Conservation (phyloP, 352 stramenopile species). For the Phytophthora brassicae region DNA sequence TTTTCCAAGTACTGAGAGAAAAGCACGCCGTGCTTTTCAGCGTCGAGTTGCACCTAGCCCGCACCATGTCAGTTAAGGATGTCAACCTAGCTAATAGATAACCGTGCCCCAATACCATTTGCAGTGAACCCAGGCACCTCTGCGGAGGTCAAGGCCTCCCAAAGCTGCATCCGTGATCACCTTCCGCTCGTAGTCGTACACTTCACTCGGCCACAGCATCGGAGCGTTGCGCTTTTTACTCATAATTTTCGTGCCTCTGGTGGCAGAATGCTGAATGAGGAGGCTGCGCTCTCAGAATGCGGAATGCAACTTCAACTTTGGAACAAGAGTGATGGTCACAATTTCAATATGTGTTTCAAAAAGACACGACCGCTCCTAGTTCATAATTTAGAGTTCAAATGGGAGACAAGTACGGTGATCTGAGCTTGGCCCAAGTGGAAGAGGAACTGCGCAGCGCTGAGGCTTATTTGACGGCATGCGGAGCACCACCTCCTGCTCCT, state of each 20-base stretch:
- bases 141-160: slow-evolving; percentile 44
- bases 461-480: slow-evolving; percentile 48
- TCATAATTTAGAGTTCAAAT: too few species aligned
- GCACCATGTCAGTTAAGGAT: too few species aligned
- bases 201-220: slow-evolving; percentile 32
- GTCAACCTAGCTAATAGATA: too few species aligned
- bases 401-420: slow-evolving; percentile 6
- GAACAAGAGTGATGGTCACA: slow-evolving; percentile 53
- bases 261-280: slow-evolving; percentile 35
- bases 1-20: slow-evolving; percentile 25
- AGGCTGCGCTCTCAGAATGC: not conserved
- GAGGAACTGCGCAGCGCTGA: slow-evolving; percentile 66
- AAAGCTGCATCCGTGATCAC: slow-evolving; percentile 41
- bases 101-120: slow-evolving; percentile 25
- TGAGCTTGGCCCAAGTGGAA: slow-evolving; percentile 66
- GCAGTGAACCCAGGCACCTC: slow-evolving; percentile 56
- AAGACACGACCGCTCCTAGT: too few species aligned
- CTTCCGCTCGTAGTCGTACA: slow-evolving; percentile 57
- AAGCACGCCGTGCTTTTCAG: slow-evolving; percentile 36
- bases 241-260: slow-evolving; percentile 3
- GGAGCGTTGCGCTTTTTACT: slow-evolving; percentile 1
- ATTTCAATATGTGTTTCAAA: slow-evolving; percentile 43
- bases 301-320: slow-evolving; percentile 34
- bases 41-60: slow-evolving; percentile 40
- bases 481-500: not conserved